Percentiles rank a stretch among this genome's conserved stretches.
Evolutionary conservation across 345 rosid genomes (phyloP).

Genomic region (Barbarea vulgaris): DNA sequence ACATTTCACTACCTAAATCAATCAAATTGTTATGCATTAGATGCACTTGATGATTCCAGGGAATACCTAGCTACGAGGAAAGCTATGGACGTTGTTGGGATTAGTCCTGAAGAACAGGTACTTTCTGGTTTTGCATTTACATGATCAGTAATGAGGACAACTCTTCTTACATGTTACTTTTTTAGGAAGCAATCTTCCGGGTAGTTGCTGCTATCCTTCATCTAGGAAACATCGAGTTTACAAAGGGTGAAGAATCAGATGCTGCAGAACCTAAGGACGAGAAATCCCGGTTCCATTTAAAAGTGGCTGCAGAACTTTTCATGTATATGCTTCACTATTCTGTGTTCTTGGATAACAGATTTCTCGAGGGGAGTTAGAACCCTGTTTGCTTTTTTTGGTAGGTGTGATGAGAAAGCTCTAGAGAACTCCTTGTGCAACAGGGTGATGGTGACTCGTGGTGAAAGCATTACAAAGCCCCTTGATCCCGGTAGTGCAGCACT

Average conservation of each 20-base stretch:
- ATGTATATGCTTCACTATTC: conserved; percentile 61
- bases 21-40: conserved; percentile 75
- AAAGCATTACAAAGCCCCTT: conserved; percentile 87
- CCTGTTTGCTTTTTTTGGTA: conserved; percentile 43
- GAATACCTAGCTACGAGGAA: conserved; percentile 79
- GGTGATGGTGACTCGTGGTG: conserved; percentile 95
- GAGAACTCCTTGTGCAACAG: conserved; percentile 92
- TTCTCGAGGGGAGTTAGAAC: not conserved
- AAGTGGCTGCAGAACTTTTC: conserved; percentile 82
- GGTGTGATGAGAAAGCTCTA: conserved; percentile 88
- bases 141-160: conserved; percentile 26
- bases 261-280: conserved; percentile 92
- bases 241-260: conserved; percentile 84
- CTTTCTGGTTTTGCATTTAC: conserved; percentile 7
- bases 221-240: conserved; percentile 86
- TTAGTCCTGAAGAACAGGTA: conserved; percentile 82
- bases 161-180: conserved; percentile 32
- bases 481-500: conserved; percentile 84
- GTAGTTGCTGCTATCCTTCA: conserved; percentile 98
- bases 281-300: conserved; percentile 71
- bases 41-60: conserved; percentile 71
- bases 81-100: conserved; percentile 97
- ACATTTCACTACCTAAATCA: conserved; percentile 90
- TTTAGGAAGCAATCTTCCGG: conserved; percentile 58
- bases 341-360: conserved; percentile 7